phyloP scores from a whole-genome alignment of 352 stramenopile genomes.

The Pseudoperonospora humuli region DNA sequence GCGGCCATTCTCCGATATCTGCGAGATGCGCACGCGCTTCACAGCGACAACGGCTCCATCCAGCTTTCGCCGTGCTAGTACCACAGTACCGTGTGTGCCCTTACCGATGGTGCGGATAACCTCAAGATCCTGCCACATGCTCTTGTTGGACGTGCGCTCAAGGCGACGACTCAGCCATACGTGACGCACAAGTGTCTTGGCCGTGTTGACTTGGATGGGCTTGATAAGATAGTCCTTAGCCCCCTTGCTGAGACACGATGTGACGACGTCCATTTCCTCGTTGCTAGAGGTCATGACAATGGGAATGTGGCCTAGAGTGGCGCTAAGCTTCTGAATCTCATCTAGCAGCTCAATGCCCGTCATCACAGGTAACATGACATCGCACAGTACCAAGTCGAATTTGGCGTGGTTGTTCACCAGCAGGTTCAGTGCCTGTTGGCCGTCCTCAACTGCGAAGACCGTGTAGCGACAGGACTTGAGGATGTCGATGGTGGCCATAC shows the following conservation, averaged over 20 bases:
- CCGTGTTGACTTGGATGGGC: slow-evolving; percentile 85
- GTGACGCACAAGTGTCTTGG: slow-evolving; percentile 85
- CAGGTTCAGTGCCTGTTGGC: slow-evolving; percentile 62
- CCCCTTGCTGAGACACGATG: slow-evolving; percentile 80
- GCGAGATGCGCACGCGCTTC: slow-evolving; percentile 72
- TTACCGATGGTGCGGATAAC: slow-evolving; percentile 84
- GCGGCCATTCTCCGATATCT: slow-evolving; percentile 76
- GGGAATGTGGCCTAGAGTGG: slow-evolving; percentile 68
- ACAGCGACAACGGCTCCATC: slow-evolving; percentile 79
- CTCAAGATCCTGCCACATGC: slow-evolving; percentile 81
- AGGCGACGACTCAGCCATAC: slow-evolving; percentile 76
- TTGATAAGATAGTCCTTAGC: slow-evolving; percentile 89
- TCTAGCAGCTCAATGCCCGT: slow-evolving; percentile 84
- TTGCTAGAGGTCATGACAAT: slow-evolving; percentile 88
- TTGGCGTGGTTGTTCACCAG: slow-evolving; percentile 62
- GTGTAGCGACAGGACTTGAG: slow-evolving; percentile 82
- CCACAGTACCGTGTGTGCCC: slow-evolving; percentile 78
- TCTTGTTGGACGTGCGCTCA: slow-evolving; percentile 54
- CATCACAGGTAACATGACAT: slow-evolving; percentile 87
- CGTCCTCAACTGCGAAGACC: slow-evolving; percentile 81
- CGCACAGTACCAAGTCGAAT: slow-evolving; percentile 85
- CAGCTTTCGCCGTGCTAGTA: slow-evolving; percentile 64
- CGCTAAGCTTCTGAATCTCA: slow-evolving; percentile 63
- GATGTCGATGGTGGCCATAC: slow-evolving; percentile 85
- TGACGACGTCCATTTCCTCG: slow-evolving; percentile 88